phyloP scores from a whole-genome alignment of 2,329 filamentous ascomycete genomes.

The Aspergillus sp. region DNA sequence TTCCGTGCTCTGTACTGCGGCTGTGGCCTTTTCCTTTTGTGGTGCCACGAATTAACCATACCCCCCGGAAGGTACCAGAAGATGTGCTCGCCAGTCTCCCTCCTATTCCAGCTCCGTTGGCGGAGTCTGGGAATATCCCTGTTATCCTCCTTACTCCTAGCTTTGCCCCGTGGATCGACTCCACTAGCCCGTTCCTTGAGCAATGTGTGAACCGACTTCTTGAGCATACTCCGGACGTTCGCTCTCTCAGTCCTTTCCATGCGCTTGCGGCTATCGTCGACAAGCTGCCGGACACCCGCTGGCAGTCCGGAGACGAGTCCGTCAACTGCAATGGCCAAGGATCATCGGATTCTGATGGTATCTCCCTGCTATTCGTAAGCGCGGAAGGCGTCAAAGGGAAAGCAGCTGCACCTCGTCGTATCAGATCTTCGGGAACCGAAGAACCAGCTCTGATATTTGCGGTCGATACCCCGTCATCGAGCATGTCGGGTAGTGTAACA shows the following conservation, averaged over 20 bases:
- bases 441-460: constrained; percentile 28
- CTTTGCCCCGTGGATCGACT: constrained; percentile 31
- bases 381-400: constrained; percentile 23
- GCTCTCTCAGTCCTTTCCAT: constrained; percentile 11
- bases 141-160: constrained; percentile 31
- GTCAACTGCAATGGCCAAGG: neutral
- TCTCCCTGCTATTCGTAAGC: constrained; percentile 26
- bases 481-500: constrained; percentile 1
- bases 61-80: constrained; percentile 18
- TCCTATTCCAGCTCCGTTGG: constrained; percentile 8
- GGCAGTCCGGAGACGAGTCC: neutral
- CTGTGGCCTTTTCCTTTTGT: neutral
- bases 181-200: constrained; percentile 22
- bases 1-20: neutral
- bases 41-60: neutral
- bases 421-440: constrained; percentile 21
- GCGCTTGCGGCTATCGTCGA: constrained; percentile 32
- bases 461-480: constrained; percentile 7
- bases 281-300: constrained; percentile 20
- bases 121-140: constrained; percentile 16
- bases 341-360: constrained; percentile 22
- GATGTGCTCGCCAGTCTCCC: constrained; percentile 23
- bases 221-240: constrained; percentile 4
- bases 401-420: constrained; percentile 17
- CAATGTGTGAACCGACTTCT: constrained; percentile 23